Percentiles rank a stretch among this genome's conserved stretches.
Evolutionary conservation across 148 eudicot species (phyloP).

Genomic region (Chenopodium berlandieri): DNA sequence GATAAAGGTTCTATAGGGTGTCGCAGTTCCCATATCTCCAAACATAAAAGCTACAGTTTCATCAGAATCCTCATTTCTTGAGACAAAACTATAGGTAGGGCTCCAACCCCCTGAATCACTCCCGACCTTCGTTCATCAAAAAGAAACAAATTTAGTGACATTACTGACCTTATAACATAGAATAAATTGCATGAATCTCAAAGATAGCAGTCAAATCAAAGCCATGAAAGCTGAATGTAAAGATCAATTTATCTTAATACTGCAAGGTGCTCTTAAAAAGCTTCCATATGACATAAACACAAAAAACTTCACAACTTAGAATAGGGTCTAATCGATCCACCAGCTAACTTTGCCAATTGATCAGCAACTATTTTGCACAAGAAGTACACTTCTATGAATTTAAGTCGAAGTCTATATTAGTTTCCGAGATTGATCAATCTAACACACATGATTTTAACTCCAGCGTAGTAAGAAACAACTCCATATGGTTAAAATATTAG

Average conservation of each 20-base stretch:
- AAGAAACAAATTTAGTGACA: not conserved
- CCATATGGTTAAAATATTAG: too few species aligned
- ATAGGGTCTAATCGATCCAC: not conserved
- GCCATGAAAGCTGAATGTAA: not conserved
- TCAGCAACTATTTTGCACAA: not conserved
- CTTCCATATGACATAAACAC: not conserved
- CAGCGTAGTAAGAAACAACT: not conserved
- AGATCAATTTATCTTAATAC: not conserved
- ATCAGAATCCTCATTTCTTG: constrained; percentile 59
- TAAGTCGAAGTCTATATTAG: not conserved
- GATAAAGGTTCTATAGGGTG: constrained; percentile 70
- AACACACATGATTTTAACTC: not conserved
- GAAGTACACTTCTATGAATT: too few species aligned
- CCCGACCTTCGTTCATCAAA: constrained; percentile 61
- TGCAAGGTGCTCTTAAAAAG: not conserved
- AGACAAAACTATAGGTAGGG: constrained; percentile 61
- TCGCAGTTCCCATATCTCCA: constrained; percentile 97
- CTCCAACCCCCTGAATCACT: constrained; percentile 95
- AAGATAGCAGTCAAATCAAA: too few species aligned
- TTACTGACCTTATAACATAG: too few species aligned
- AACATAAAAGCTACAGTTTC: constrained; percentile 82
- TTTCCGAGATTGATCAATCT: not conserved
- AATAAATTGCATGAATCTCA: not conserved
- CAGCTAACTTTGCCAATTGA: not conserved
- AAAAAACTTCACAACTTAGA: not conserved